Conservation (phyloP, 306 rosid genomes). For the Mucuna pruriens region DNA sequence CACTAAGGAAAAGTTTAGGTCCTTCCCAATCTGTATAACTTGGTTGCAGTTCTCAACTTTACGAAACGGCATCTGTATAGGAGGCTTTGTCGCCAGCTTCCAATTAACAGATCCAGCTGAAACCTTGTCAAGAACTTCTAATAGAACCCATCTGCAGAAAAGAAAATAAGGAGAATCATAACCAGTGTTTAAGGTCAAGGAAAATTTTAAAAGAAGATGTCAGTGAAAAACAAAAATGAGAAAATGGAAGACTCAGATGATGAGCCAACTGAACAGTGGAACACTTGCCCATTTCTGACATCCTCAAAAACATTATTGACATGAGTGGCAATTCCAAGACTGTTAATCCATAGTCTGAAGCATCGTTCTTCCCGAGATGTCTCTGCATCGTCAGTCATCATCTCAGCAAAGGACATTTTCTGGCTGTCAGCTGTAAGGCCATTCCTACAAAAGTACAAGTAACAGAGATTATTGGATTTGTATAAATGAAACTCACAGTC, state of each 20-base stretch:
- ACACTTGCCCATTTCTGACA: slow-evolving; percentile 86
- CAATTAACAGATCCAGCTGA: slow-evolving; percentile 87
- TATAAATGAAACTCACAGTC: slow-evolving; percentile 19
- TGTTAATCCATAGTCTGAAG: slow-evolving; percentile 96
- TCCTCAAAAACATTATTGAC: slow-evolving; percentile 97
- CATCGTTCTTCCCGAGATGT: slow-evolving; percentile 99
- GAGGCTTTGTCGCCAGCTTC: slow-evolving; percentile 98
- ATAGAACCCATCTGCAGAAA: slow-evolving; percentile 88
- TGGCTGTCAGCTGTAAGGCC: slow-evolving; percentile 79
- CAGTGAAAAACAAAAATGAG: slow-evolving; percentile 18
- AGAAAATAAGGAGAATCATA: slow-evolving; percentile 43
- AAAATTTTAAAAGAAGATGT: not conserved
- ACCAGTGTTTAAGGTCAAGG: slow-evolving; percentile 18
- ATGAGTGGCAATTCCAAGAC: slow-evolving; percentile 86
- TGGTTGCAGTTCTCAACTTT: slow-evolving; percentile 99
- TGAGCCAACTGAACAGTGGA: slow-evolving; percentile 30
- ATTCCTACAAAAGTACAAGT: slow-evolving; percentile 67
- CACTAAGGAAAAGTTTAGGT: slow-evolving; percentile 87
- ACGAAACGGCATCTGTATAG: slow-evolving; percentile 97
- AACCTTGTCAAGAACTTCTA: slow-evolving; percentile 97
- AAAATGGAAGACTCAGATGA: slow-evolving; percentile 17
- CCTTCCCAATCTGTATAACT: slow-evolving; percentile 85
- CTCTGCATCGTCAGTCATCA: slow-evolving; percentile 97
- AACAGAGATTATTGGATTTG: slow-evolving; percentile 12
- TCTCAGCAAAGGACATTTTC: slow-evolving; percentile 89